Evolutionary conservation across 345 rosid species (phyloP).

Genomic region (Ailanthus altissimus): DNA sequence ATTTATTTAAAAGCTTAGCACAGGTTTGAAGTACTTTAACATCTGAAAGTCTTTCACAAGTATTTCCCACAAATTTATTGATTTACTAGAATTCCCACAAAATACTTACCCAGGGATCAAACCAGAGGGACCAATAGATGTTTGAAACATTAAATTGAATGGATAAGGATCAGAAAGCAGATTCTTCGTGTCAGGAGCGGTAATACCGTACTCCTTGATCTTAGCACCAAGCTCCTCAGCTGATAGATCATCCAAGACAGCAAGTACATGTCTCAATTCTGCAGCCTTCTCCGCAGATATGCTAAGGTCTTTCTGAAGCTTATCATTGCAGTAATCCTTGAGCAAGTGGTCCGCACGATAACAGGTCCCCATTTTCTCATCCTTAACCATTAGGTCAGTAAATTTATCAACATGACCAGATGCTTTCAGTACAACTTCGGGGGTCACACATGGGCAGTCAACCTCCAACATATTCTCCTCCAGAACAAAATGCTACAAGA

Average conservation of each 20-base stretch:
- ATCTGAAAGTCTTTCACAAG: neutral
- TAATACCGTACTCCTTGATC: slow-evolving; percentile 78
- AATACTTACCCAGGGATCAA: slow-evolving; percentile 66
- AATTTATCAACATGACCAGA: slow-evolving; percentile 98
- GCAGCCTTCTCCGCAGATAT: slow-evolving; percentile 72
- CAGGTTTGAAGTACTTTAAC: neutral
- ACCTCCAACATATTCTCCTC: slow-evolving; percentile 97
- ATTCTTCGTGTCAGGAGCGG: slow-evolving; percentile 81
- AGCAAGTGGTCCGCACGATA: slow-evolving; percentile 91
- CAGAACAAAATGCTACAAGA: slow-evolving; percentile 83
- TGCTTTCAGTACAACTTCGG: slow-evolving; percentile 89
- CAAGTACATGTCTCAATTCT: slow-evolving; percentile 77
- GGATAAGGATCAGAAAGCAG: slow-evolving; percentile 92
- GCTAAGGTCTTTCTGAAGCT: slow-evolving; percentile 79
- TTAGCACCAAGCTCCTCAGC: slow-evolving; percentile 76
- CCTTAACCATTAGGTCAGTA: slow-evolving; percentile 98
- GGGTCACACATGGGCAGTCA: slow-evolving; percentile 95
- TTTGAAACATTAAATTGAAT: slow-evolving; percentile 92
- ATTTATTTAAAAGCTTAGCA: neutral
- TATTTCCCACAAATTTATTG: neutral
- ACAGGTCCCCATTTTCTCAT: slow-evolving; percentile 80
- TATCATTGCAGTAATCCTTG: slow-evolving; percentile 83
- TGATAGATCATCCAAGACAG: slow-evolving; percentile 77
- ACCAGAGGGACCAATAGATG: slow-evolving; percentile 97
- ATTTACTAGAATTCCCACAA: neutral